Base-by-base conservation (phyloP, 257 asterid species). In the Gentiana macrophylla region DNA sequence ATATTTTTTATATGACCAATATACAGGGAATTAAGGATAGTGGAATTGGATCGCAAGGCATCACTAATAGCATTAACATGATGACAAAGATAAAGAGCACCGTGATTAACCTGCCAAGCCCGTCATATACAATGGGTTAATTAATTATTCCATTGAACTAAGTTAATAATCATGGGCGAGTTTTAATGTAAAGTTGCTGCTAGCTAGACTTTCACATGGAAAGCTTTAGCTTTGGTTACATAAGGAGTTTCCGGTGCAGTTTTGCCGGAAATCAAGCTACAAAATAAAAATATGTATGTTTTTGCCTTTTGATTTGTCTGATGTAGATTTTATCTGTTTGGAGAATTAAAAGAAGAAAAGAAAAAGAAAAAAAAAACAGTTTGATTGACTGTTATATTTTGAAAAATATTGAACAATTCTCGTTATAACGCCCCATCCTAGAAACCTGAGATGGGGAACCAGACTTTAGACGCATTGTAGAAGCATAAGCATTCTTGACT, bases 31-130 rank as follows among this genome's bases (percentile, higher is more conserved):
- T 91, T n/a, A 91, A 84, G 83, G 96, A 91, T 67, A 91, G 98
- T 49, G 98, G 98, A 60, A 88, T 91, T 8, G 98, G 97, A 60
- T 87, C 97, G 3, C 97, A 91, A 70, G 98, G 98, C n/a, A 83
- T 87, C 53, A 87, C 94, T 4, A 91, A 84, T 65, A 91, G 97
- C 70, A 91, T 91, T 59, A 88, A 85, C 84, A 91, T 88, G 98
- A 91, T 91, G 98, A 81, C 83, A 45, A 91, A 91, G 72, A 79
- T 83, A 35, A 91, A 91, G 88, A 87, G 86, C 86, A 87, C 94
- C 60, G 98, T 91, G 37, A 85, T 91, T 71, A 91, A 91, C 76
- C 81, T 91, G 91, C 98, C 97, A 57, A 63, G 79, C 37, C 95
- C 98, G 1, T 73, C 98, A 0, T 91, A 87, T 68, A 74, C 97